These are phyloP conservation scores for Alternaria sp. DNA, from an alignment of 2,329 filamentous ascomycete species.

Conservation along the genomic window DNA sequence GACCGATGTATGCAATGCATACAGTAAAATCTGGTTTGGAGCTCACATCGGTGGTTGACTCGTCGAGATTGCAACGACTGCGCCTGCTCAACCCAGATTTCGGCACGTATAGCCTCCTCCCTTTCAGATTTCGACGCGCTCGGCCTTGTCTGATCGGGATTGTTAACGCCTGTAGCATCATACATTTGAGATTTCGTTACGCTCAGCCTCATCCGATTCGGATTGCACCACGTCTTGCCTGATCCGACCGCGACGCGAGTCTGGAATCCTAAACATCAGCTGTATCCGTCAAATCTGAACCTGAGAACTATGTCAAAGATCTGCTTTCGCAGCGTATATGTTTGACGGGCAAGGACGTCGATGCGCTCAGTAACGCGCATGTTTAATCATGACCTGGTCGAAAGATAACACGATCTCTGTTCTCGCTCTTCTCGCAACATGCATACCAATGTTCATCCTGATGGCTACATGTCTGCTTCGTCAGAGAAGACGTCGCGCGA, in stretches of 20 bases:
- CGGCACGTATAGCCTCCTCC: no score
- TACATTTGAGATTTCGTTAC: no score
- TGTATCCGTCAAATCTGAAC: neutral
- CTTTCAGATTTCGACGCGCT: neutral
- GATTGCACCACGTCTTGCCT: neutral
- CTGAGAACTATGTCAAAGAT: neutral
- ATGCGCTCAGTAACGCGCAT: neutral
- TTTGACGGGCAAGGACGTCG: neutral
- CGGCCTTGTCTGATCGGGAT: neutral
- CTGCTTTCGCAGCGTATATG: neutral
- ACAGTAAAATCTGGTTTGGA: neutral
- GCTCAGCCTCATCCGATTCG: neutral
- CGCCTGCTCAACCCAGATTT: neutral
- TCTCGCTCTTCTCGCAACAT: neutral
- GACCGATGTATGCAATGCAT: neutral
- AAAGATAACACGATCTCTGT: neutral
- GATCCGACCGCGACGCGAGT: no score
- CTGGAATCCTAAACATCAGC: neutral
- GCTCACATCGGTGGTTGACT: neutral
- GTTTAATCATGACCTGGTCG: neutral
- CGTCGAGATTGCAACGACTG: neutral
- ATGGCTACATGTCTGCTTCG: neutral
- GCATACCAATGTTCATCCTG: neutral
- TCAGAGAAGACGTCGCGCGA: neutral
- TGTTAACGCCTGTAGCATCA: no score